Base-by-base conservation (phyloP, 208 protist species). In the Paratrypanosoma confusum region DNA sequence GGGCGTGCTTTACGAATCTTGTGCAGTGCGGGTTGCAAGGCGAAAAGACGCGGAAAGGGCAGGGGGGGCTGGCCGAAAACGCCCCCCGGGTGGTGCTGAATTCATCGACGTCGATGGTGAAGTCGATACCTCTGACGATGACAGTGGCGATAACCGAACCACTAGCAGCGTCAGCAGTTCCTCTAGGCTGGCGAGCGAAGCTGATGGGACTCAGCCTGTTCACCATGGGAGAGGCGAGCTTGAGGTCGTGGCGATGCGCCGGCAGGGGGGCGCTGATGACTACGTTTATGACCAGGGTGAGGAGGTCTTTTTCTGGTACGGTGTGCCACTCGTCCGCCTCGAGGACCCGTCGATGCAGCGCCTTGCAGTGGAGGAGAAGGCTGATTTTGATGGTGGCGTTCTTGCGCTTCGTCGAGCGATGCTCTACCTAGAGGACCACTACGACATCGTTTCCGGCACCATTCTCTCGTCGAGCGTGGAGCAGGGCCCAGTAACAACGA, bases 381-480 rank as follows among this genome's bases (percentile, higher is more conserved):
- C 43, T 34, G 78, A 82, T 58, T 61, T 65, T 18, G 36, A 20
- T 18, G 36, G 36, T 1, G 83, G 76, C 17, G 71, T 81, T 20
- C 49, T 85, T 20, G 57, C 57, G 46, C 56, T 92, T 38, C 83
- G 83, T 1, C 76, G 77, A 8, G 83, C 83, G 2, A 81, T 92
- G 79, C 56, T 84, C 1, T 92, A 85, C 45, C 37, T 92, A 27
- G 79, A 89, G 49, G 79, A 89, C 58, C 70, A 78, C 29, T 89
- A 88, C 56, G 72, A 87, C 31, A 33, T 92, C 22, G 52, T 77
- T 40, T 29, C 64, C 3, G 83, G 73, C 17, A 59, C 49, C 13
- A 47, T 71, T 39, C 41, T 78, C n/a, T n/a, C n/a, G n/a, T n/a
- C n/a, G 32, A 62, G 52, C 7, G 55, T 47, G 8, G 70, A 77